phyloP scores from a whole-genome alignment of 208 protist species.

The Leishmania aethiopica region DNA sequence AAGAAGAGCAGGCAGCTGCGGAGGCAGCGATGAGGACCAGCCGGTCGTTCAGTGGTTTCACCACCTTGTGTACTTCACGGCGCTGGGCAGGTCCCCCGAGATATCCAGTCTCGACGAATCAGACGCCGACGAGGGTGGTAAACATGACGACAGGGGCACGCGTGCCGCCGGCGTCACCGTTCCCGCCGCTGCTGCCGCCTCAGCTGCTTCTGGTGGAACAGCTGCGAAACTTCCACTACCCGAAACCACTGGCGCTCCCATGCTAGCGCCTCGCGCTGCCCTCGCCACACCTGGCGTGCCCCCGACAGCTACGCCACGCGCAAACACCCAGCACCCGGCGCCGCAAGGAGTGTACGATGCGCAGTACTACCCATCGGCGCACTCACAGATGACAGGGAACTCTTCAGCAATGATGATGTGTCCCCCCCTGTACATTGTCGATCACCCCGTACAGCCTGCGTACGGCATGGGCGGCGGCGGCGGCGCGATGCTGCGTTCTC shows the following conservation, averaged over 20 bases:
- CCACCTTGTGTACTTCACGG: constrained; percentile 23
- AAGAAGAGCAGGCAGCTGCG: not conserved
- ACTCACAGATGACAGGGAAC: not conserved
- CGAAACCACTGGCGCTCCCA: not conserved
- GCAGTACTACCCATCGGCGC: not conserved
- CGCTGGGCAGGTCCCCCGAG: constrained; percentile 6
- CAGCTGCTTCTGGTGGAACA: too few species aligned
- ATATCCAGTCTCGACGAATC: constrained; percentile 5
- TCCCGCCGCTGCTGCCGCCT: not conserved
- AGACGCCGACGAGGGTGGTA: not conserved
- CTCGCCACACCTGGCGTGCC: not conserved
- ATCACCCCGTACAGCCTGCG: not conserved
- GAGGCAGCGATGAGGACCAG: not conserved
- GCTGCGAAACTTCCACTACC: not conserved
- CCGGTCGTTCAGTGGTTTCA: constrained; percentile 19
- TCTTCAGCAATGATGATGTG: not conserved
- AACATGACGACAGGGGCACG: not conserved
- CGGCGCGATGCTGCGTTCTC: not conserved
- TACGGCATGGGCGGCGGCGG: not conserved
- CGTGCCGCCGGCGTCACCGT: not conserved
- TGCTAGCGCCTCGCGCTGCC: not conserved
- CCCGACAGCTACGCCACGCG: not conserved
- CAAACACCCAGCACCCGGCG: not conserved
- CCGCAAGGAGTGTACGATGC: not conserved
- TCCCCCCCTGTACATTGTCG: not conserved